Conservation (phyloP, 108 stramenopile genomes). For the Conticribra weissflogii region DNA sequence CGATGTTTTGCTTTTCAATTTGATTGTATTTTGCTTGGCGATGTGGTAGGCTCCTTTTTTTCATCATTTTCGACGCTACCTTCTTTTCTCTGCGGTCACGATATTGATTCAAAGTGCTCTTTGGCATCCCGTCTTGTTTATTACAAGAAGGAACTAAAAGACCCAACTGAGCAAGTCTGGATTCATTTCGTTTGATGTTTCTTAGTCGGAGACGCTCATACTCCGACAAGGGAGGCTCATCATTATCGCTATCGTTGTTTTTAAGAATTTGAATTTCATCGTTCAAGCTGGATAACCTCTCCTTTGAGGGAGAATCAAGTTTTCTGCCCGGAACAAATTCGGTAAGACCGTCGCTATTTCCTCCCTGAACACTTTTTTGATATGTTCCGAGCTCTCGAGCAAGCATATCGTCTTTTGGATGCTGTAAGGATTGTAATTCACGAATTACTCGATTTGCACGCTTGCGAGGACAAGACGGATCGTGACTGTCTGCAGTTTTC, state of each 20-base stretch:
- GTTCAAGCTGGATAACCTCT: neutral
- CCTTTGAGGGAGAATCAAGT: no score
- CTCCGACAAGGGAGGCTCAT: constrained; percentile 18
- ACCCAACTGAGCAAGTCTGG: constrained; percentile 39
- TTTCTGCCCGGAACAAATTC: no score
- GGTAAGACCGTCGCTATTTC: no score
- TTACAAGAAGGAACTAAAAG: neutral
- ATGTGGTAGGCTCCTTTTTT: neutral
- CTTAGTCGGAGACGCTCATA: constrained; percentile 46
- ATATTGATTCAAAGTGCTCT: no score
- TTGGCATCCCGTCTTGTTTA: no score
- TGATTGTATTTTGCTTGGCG: neutral
- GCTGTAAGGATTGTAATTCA: neutral
- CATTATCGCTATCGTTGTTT: neutral
- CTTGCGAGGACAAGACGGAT: constrained; percentile 1
- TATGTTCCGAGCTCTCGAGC: neutral
- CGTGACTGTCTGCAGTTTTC: neutral
- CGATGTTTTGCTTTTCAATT: no score
- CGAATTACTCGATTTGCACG: neutral
- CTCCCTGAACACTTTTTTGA: no score
- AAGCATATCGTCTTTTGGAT: constrained; percentile 1
- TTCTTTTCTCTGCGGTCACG: neutral
- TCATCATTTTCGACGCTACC: neutral
- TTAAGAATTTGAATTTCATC: neutral
- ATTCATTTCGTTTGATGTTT: constrained; percentile 42